phyloP scores from a whole-genome alignment of 2,329 filamentous ascomycete species.

The Aspergillus ochraceoroseus region DNA sequence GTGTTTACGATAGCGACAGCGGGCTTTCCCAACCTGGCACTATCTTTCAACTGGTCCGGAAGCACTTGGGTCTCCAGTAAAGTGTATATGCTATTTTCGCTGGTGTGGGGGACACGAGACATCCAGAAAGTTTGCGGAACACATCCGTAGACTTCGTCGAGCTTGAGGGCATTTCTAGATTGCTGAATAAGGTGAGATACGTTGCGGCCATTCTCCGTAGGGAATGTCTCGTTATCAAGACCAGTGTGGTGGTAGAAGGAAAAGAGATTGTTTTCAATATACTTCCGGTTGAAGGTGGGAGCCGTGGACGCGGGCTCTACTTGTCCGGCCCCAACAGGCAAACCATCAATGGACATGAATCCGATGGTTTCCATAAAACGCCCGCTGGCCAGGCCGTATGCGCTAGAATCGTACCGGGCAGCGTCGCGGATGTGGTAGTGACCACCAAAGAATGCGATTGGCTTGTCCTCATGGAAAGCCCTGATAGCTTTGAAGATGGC shows the following conservation, averaged over 20 bases:
- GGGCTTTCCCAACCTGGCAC: constrained; percentile 56
- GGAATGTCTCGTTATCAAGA: constrained; percentile 66
- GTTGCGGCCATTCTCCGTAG: constrained; percentile 67
- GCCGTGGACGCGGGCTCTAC: constrained; percentile 25
- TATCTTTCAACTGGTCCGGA: constrained; percentile 59
- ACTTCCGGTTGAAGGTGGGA: constrained; percentile 67
- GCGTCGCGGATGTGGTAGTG: constrained; percentile 87
- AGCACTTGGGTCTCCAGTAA: constrained; percentile 74
- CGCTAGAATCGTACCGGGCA: constrained; percentile 68
- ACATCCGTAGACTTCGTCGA: constrained; percentile 76
- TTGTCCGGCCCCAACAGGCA: constrained; percentile 43
- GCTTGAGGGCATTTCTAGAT: constrained; percentile 63
- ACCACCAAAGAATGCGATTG: constrained; percentile 88
- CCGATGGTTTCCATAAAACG: constrained; percentile 94
- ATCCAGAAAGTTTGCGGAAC: constrained; percentile 78
- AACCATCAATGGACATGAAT: constrained; percentile 78
- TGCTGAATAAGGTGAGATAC: constrained; percentile 65
- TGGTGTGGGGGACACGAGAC: constrained; percentile 68
- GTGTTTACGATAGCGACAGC: constrained; percentile 75
- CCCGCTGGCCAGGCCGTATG: constrained; percentile 77
- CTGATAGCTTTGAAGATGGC: constrained; percentile 74
- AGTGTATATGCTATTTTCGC: constrained; percentile 69
- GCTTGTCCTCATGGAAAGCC: constrained; percentile 68
- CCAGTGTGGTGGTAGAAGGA: constrained; percentile 77
- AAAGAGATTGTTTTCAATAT: constrained; percentile 90